phyloP scores from a whole-genome alignment of 78 protist species.

The slime mould (Dictyostelium discoideum) region DNA sequence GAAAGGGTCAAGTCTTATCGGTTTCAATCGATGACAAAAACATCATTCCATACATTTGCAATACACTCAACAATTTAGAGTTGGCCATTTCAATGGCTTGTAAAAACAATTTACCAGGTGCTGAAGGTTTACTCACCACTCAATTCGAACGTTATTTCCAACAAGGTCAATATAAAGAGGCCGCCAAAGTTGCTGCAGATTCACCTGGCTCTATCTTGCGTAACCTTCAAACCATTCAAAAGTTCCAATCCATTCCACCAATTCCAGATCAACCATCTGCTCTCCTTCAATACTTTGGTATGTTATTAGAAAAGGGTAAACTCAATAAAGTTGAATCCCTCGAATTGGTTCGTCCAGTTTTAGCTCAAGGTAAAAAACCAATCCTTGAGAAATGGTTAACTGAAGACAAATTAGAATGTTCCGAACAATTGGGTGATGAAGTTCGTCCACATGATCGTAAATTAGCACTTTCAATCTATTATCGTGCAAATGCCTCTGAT shows the following conservation, averaged over 20 bases:
- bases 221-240: constrained; percentile 93
- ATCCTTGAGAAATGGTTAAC: constrained; percentile 96
- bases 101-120: constrained; percentile 96
- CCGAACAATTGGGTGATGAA: constrained; percentile 99
- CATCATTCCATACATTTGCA: constrained; percentile 93
- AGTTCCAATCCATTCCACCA: constrained; percentile 90
- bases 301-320: constrained; percentile 94
- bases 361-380: constrained; percentile 91
- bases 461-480: constrained; percentile 95
- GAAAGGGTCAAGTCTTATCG: constrained; percentile 92
- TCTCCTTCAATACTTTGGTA: constrained; percentile 96
- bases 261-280: constrained; percentile 91
- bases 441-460: constrained; percentile 83
- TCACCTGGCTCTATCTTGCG: constrained; percentile 94
- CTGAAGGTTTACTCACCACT: constrained; percentile 92
- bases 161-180: constrained; percentile 88
- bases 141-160: constrained; percentile 92
- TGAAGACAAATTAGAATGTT: constrained; percentile 97
- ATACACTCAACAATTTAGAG: constrained; percentile 85
- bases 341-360: constrained; percentile 96
- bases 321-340: constrained; percentile 96
- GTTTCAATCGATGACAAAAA: constrained; percentile 93
- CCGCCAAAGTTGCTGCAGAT: constrained; percentile 95
- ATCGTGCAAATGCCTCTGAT: constrained; percentile 85
- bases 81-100: constrained; percentile 95